Percentiles rank a stretch among this genome's conserved stretches.
Evolutionary conservation across 208 protist genomes (phyloP).

Genomic region (Lotmaria passim): DNA sequence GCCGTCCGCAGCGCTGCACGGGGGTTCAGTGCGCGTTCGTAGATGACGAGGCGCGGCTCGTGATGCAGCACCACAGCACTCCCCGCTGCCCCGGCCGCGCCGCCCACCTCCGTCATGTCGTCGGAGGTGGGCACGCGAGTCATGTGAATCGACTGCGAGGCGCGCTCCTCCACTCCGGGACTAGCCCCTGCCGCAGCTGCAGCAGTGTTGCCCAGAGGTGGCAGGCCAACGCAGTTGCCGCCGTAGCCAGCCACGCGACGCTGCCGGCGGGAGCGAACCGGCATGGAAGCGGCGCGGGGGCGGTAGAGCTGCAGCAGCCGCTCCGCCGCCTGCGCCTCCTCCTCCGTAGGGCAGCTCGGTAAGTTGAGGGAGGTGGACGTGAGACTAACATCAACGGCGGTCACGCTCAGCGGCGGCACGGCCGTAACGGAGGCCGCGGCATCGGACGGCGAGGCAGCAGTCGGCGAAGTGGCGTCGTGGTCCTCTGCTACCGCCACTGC

Average conservation of each 20-base stretch:
- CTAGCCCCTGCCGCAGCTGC: neutral
- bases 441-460: neutral
- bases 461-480: no score
- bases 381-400: constrained; percentile 5
- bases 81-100: constrained; percentile 12
- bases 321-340: constrained; percentile 23
- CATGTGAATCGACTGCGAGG: neutral
- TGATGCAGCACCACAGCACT: constrained; percentile 59
- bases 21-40: constrained; percentile 32
- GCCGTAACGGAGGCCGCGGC: neutral
- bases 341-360: constrained; percentile 2
- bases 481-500: neutral
- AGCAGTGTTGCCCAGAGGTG: neutral
- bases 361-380: constrained; percentile 1
- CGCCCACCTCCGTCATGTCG: constrained; percentile 27
- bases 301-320: constrained; percentile 38
- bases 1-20: constrained; percentile 25
- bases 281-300: constrained; percentile 40
- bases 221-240: neutral
- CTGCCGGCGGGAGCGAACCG: constrained; percentile 26
- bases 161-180: neutral
- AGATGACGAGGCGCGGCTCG: constrained; percentile 58
- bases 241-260: constrained; percentile 3
- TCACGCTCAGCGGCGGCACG: constrained; percentile 6
- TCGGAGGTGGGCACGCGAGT: constrained; percentile 19